Base-by-base conservation (phyloP, 2,329 filamentous ascomycete genomes). In the Botryotinia calthae region DNA sequence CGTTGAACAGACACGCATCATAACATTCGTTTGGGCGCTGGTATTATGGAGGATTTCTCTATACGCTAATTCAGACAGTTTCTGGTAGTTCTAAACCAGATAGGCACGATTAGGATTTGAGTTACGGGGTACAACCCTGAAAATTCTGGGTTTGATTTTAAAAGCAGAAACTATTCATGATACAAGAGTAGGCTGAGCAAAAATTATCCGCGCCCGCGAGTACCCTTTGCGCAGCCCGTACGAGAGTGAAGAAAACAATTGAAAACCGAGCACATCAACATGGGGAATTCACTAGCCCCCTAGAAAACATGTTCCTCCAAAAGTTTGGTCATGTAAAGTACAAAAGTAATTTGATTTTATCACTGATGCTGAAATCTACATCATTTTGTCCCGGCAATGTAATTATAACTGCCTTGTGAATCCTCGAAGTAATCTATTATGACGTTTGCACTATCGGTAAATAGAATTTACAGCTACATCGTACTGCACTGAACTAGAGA, bases 271-370 rank as follows among this genome's bases (percentile, higher is more conserved):
- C 0, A 28, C 16, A 7, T 18, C 12, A 3, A 25, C 6, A 54
- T 18, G 6, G 0, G 4, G 51, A 16, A 18, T 16, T 3, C 8
- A 56, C 14, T 4, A 8, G 28, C 4, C 2, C 14, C n/a, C 6
- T 18, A 7, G 0, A 18, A 14, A 18, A 1, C 1, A 28, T 28
- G 14, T 56, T 28, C 48, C 25, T n/a, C 48, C 25, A 16, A 28
- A 54, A 54, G 2, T 12, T 28, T 54, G n/a, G 5, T n/a, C 14
- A 56, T 56, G n/a, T 56, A 56, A 28, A 56, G 51, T 31, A 31
- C 14, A 56, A 28, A 54, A 56, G 51, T 56, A 28, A 56, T 28
- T 18, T 31, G 51, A 56, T 28, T 28, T 56, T 14, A 10, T 56
- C 51, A 6, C 14, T 56, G 16, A 28, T 18, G n/a, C 7, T 28